phyloP scores from a whole-genome alignment of 1,284 basidiomycete genomes.

The Cryptococcus wingfieldii region DNA sequence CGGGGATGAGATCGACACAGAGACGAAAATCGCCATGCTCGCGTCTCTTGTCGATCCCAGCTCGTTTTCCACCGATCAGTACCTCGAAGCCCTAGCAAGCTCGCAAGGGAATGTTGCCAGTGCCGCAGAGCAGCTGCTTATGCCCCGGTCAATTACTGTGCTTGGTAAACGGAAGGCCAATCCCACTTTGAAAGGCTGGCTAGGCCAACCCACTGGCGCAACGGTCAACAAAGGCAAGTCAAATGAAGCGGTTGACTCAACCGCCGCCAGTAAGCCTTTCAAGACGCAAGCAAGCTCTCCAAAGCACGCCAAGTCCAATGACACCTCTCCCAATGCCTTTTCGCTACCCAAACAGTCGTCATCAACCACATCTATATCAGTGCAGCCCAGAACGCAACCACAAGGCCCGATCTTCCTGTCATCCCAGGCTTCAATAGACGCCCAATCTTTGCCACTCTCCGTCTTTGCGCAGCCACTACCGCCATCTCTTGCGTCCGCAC shows the following conservation, averaged over 20 bases:
- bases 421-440: conserved; percentile 55
- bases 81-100: conserved; percentile 59
- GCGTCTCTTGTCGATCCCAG: conserved; percentile 41
- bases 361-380: neutral
- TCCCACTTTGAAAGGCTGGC: conserved; percentile 56
- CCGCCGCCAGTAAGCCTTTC: neutral
- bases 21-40: conserved; percentile 39
- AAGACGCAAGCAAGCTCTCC: neutral
- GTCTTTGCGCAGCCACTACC: conserved; percentile 58
- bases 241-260: conserved; percentile 1
- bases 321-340: conserved; percentile 5
- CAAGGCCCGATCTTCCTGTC: conserved; percentile 34
- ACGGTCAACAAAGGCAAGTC: neutral
- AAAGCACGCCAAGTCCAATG: conserved; percentile 25
- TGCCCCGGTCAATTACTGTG: conserved; percentile 21
- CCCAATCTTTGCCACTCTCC: conserved; percentile 46
- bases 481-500: conserved; percentile 58
- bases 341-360: neutral
- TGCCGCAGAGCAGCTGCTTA: conserved; percentile 55
- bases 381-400: conserved; percentile 15
- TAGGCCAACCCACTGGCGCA: conserved; percentile 35
- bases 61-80: conserved; percentile 27
- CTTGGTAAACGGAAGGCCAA: conserved; percentile 52
- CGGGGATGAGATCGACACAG: conserved; percentile 17
- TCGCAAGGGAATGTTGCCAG: conserved; percentile 59